phyloP scores from a whole-genome alignment of 2,329 filamentous ascomycete genomes.

The Waltergamsia citrina region DNA sequence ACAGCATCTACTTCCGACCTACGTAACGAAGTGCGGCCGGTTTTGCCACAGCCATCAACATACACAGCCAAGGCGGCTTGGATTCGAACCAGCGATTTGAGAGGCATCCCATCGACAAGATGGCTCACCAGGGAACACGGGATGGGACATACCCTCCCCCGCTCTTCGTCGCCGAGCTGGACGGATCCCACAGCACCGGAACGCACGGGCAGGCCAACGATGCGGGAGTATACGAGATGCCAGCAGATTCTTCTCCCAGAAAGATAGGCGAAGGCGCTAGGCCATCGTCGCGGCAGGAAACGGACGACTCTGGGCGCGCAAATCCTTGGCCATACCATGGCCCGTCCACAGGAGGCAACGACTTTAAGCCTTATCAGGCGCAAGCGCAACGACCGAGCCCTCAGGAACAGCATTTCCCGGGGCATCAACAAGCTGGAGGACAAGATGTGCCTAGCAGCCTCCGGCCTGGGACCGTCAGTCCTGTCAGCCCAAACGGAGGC shows the following conservation, averaged over 20 bases:
- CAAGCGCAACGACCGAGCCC: too few relatives aligned
- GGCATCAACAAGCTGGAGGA: neutral
- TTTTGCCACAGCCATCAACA: too few relatives aligned
- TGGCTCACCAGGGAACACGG: constrained; percentile 8
- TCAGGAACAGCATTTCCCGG: neutral
- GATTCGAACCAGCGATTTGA: too few relatives aligned
- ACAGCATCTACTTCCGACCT: too few relatives aligned
- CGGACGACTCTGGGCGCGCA: constrained; percentile 9
- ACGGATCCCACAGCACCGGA: constrained; percentile 8
- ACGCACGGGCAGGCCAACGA: constrained; percentile 9
- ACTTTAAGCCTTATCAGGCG: too few relatives aligned
- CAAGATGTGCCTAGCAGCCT: neutral
- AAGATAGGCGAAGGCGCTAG: constrained; percentile 3
- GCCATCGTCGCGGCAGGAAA: constrained; percentile 3
- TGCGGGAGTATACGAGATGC: constrained; percentile 20
- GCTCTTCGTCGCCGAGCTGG: constrained; percentile 19
- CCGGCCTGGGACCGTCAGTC: constrained; percentile 1
- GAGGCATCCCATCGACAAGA: constrained; percentile 4
- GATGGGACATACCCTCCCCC: constrained; percentile 10
- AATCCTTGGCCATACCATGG: constrained; percentile 24
- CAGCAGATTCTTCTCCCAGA: constrained; percentile 14
- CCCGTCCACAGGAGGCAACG: constrained; percentile 6
- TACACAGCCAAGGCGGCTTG: neutral
- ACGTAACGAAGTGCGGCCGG: too few relatives aligned
- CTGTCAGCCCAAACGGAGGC: constrained; percentile 3